Evolutionary conservation across 306 rosid genomes (phyloP).

Genomic region (Fragaria vesca): DNA sequence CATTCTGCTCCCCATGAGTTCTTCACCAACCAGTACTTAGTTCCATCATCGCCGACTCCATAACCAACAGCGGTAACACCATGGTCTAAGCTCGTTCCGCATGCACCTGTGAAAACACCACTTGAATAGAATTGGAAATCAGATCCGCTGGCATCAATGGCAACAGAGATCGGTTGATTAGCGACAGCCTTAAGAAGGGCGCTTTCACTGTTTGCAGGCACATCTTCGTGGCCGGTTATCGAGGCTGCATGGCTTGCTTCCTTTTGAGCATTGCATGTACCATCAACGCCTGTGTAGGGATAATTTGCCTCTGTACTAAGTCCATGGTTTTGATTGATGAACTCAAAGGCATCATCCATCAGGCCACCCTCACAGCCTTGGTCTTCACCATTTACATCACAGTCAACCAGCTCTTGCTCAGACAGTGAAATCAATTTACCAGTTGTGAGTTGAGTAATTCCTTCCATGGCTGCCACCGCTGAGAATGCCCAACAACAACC

Average conservation of each 20-base stretch:
- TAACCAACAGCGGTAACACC: not conserved
- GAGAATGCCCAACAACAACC: conserved; percentile 40
- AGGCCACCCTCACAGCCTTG: conserved; percentile 44
- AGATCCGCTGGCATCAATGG: not conserved
- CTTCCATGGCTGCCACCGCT: conserved; percentile 46
- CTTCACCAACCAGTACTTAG: conserved; percentile 39
- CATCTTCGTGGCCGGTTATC: not conserved
- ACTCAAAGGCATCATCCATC: conserved; percentile 47
- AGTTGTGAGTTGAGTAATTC: conserved; percentile 25
- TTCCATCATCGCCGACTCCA: not conserved
- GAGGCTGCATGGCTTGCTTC: not conserved
- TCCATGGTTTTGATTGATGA: conserved; percentile 31
- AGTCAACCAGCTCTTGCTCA: conserved; percentile 51
- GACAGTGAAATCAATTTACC: conserved; percentile 40
- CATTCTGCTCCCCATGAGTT: conserved; percentile 49
- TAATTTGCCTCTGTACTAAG: not conserved
- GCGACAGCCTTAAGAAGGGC: not conserved
- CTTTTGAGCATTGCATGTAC: not conserved
- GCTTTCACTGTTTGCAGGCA: conserved; percentile 1
- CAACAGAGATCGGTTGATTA: not conserved
- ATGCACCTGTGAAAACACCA: not conserved
- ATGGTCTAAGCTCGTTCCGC: not conserved
- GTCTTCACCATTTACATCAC: conserved; percentile 41
- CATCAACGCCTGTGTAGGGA: not conserved
- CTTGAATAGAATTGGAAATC: not conserved